phyloP scores from a whole-genome alignment of 2,329 filamentous ascomycete genomes.

The Nothopassalora personata region DNA sequence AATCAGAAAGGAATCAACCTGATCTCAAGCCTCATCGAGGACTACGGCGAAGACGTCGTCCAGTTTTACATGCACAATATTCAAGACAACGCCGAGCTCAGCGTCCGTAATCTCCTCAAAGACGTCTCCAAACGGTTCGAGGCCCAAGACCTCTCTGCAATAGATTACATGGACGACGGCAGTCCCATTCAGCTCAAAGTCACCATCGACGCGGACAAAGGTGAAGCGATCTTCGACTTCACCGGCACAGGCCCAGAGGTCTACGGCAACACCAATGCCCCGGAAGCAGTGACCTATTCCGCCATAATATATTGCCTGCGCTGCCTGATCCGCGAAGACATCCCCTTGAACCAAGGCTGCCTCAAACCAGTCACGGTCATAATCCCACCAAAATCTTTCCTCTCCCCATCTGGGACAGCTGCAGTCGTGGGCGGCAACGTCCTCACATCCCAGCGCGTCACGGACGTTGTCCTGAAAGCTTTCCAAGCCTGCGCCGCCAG shows the following conservation, averaged over 20 bases:
- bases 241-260: slow-evolving; percentile 67
- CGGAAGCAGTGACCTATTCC: slow-evolving; percentile 73
- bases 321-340: slow-evolving; percentile 71
- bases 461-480: slow-evolving; percentile 75
- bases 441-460: slow-evolving; percentile 70
- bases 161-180: slow-evolving; percentile 85
- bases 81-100: slow-evolving; percentile 71
- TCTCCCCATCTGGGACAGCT: slow-evolving; percentile 68
- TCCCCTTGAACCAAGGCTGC: slow-evolving; percentile 82
- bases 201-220: slow-evolving; percentile 66
- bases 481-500: slow-evolving; percentile 73
- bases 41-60: slow-evolving; percentile 72
- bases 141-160: slow-evolving; percentile 64
- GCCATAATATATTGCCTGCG: slow-evolving; percentile 84
- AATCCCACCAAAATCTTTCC: slow-evolving; percentile 67
- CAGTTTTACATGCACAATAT: slow-evolving; percentile 81
- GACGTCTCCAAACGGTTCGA: slow-evolving; percentile 64
- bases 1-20: slow-evolving; percentile 81
- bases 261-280: slow-evolving; percentile 68
- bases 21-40: slow-evolving; percentile 67
- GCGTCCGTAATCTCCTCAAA: slow-evolving; percentile 68
- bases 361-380: slow-evolving; percentile 68
- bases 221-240: slow-evolving; percentile 74
- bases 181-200: slow-evolving; percentile 70
- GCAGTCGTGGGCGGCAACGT: slow-evolving; percentile 82